Evolutionary conservation across 164 flowering plant genomes (phyloP).

Genomic region (Stephania yunnanensis): DNA sequence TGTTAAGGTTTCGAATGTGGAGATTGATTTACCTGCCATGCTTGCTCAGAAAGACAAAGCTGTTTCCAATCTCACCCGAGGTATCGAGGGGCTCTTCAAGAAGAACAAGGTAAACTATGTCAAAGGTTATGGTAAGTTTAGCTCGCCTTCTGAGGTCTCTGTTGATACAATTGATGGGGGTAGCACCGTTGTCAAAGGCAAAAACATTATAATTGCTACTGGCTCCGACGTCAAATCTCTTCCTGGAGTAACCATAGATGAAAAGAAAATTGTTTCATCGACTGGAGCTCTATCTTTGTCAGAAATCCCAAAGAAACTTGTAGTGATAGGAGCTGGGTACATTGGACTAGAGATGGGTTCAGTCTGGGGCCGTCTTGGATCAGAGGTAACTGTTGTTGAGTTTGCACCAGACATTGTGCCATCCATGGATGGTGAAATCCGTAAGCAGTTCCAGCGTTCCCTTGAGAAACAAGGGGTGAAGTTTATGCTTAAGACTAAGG

Average conservation of each 20-base stretch:
- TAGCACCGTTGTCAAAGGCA: slow-evolving; percentile 67
- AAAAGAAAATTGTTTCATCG: slow-evolving; percentile 83
- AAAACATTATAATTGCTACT: slow-evolving; percentile 82
- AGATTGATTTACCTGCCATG: slow-evolving; percentile 90
- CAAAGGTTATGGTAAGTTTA: slow-evolving; percentile 79
- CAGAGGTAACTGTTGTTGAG: slow-evolving; percentile 87
- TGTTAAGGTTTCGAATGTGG: slow-evolving; percentile 66
- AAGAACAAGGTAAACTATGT: slow-evolving; percentile 88
- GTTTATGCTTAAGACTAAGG: slow-evolving; percentile 82
- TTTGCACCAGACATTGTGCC: slow-evolving; percentile 86
- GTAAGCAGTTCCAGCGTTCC: slow-evolving; percentile 74
- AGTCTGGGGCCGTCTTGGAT: slow-evolving; percentile 83
- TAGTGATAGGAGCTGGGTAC: slow-evolving; percentile 89
- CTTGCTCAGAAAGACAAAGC: slow-evolving; percentile 88
- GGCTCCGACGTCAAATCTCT: slow-evolving; percentile 89
- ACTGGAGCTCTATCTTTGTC: slow-evolving; percentile 80
- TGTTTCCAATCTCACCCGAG: slow-evolving; percentile 60
- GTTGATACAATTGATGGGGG: slow-evolving; percentile 75
- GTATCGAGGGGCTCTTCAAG: slow-evolving; percentile 93
- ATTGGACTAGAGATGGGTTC: slow-evolving; percentile 95
- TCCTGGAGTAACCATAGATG: slow-evolving; percentile 85
- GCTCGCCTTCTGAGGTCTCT: slow-evolving; percentile 78
- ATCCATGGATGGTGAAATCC: slow-evolving; percentile 71
- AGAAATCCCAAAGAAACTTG: slow-evolving; percentile 77
- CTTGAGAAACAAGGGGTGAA: slow-evolving; percentile 92